Base-by-base conservation (phyloP, 768 basidiomycete species). In the Coprinopsis sp. region DNA sequence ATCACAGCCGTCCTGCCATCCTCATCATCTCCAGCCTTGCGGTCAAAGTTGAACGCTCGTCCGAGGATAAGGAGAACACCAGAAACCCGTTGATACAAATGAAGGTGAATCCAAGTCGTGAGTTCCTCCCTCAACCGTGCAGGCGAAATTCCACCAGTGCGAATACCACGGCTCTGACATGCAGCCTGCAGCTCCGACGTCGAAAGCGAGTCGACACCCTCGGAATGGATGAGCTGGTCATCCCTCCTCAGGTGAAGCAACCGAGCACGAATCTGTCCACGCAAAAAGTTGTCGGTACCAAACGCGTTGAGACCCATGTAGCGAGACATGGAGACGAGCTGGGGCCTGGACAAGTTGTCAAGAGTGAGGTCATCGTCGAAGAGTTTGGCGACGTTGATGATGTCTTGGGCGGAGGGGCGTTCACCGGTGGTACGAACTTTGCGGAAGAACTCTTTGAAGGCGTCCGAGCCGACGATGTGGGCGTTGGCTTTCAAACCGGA, bases 261-360 rank as follows among this genome's bases (percentile, higher is more conserved):
- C 23, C 91, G 81, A 33, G 80, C 79, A 21, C 91, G 86, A 62
- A 99, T 90, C 28, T 87, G 82, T 28, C 91, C 91, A 37, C 95
- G 87, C 34, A 99, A 76, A 70, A 96, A 98, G 68, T 97, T 98
- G 67, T 99, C 96, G 13, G 95, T 98, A 36, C 96, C 96, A 59
- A 97, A 99, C 2, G 95, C 94, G 68, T 98, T 95, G 58, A 98
- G 79, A 46, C 87, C 91, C 92, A 99, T 96, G 64, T 99, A 98
- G 47, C 92, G 79, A 56, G 84, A 96, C 87, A 95, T 96, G 1
- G 91, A 94, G 16, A 95, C 92, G 23, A 98, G 78, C 67, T 98
- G 96, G n/a, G 96, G 96, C 22, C 96, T 83, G 5, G 95, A 93
- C 47, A 99, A 74, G 63, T 99, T 99, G 76, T 98, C 96, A 36